A percentile compares a stretch with the other conserved stretches of the same genome.
Evolutionary conservation across 164 flowering plant species (phyloP).

Genomic region (Berberis vulgaris): DNA sequence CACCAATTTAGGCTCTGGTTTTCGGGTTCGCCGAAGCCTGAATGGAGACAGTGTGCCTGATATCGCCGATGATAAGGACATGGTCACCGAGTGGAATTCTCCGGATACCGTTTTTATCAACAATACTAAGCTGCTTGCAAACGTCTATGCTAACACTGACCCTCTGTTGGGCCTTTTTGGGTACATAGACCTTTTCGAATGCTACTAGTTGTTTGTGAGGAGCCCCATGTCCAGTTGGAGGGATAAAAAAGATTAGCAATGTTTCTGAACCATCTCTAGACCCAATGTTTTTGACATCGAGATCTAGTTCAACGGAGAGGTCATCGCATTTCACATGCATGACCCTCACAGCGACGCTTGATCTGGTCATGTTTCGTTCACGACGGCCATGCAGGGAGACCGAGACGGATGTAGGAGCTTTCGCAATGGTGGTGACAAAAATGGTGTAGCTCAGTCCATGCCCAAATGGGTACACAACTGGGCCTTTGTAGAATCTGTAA

Average conservation of each 20-base stretch:
- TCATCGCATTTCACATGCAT: conserved; percentile 58
- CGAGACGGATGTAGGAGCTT: conserved; percentile 36
- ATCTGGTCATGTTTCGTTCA: conserved; percentile 7
- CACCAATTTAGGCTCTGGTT: conserved; percentile 25
- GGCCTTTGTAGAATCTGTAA: conserved; percentile 82
- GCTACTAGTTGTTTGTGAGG: conserved; percentile 68
- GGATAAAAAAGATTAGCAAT: conserved; percentile 50
- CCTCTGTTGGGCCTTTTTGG: conserved; percentile 29
- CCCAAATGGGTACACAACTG: conserved; percentile 82
- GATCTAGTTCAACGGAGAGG: conserved; percentile 34
- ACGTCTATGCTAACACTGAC: conserved; percentile 50
- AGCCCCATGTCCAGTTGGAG: conserved; percentile 61
- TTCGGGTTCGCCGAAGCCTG: conserved; percentile 33
- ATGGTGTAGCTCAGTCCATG: conserved; percentile 74
- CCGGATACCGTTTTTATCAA: conserved; percentile 53
- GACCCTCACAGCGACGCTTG: conserved; percentile 42
- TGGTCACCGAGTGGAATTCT: conserved; percentile 81
- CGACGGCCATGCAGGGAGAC: conserved; percentile 49
- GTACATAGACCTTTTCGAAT: conserved; percentile 52
- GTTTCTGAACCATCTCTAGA: conserved; percentile 60
- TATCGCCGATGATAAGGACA: conserved; percentile 51
- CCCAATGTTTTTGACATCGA: conserved; percentile 61
- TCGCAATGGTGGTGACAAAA: conserved; percentile 43
- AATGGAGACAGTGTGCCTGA: conserved; percentile 50
- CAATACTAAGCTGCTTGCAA: conserved; percentile 66